Evolutionary conservation across 176 grass and related monocot species (phyloP).

Genomic region (Zea mays): DNA sequence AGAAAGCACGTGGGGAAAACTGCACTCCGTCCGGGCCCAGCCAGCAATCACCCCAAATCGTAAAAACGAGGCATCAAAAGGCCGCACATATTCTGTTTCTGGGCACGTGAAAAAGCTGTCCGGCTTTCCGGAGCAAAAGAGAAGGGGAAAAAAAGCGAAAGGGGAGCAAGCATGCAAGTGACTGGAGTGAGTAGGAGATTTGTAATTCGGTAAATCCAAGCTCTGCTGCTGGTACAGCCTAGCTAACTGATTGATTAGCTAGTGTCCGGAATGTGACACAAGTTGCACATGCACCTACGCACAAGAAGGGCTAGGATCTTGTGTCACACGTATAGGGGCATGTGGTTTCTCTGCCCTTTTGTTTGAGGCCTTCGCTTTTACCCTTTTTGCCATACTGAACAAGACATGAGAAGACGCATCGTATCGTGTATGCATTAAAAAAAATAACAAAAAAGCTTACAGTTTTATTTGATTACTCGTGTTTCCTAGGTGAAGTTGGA

Average conservation of each 20-base stretch:
- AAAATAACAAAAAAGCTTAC: too few relatives aligned
- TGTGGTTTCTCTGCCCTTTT: background rate
- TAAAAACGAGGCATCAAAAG: background rate
- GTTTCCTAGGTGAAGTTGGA: background rate
- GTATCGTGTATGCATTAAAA: too few relatives aligned
- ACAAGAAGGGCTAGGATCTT: background rate
- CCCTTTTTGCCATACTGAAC: too few relatives aligned
- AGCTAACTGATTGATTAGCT: background rate
- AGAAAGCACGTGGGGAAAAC: too few relatives aligned
- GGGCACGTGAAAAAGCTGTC: constrained; percentile 29
- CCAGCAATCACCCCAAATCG: background rate
- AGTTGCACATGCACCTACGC: background rate
- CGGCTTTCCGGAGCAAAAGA: constrained; percentile 21
- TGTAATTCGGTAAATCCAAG: background rate
- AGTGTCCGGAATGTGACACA: background rate
- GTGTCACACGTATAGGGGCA: background rate
- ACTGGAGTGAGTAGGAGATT: too few relatives aligned
- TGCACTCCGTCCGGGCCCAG: too few relatives aligned
- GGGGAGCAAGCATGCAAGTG: too few relatives aligned
- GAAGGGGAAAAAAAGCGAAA: background rate
- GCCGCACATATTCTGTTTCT: background rate
- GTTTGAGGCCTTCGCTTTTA: too few relatives aligned
- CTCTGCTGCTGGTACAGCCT: background rate
- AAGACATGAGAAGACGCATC: too few relatives aligned
- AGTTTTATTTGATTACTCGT: background rate